Evolutionary conservation across 2,329 filamentous ascomycete species (phyloP), one percentile per base, ranked within the genome.

Genomic region (Colletotrichum melonis): DNA sequence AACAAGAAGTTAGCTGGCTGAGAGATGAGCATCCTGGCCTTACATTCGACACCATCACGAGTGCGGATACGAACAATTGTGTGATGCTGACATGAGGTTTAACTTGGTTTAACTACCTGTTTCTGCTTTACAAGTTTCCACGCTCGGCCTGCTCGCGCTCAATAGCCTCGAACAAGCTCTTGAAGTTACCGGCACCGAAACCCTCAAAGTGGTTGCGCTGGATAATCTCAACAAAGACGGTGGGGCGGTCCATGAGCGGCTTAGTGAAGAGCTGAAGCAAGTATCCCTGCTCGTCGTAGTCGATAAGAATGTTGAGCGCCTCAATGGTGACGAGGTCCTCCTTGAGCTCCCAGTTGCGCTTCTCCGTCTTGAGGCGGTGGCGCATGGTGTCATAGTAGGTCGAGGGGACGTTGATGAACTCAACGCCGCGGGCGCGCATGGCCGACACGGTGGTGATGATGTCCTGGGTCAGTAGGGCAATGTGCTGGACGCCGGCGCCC

Each of bases 211-310:
- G 92, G 78, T 97, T 92, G 70, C 95, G 87, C 87, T 98, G 95
- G 78, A 98, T 98, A 78, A 98, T 97, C 89, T 98, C 96, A 75
- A 98, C 91, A 81, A 98, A 98, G 32, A 98, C 95, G 4, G 96
- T 98, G 28, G 96, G 96, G 14, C 96, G 92, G 83, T 98, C 95
- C 92, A 98, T 94, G 77, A 98, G 83, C 76, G 96, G 96, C 90
- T 95, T 95, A 38, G 92, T 94, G 82, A 95, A 95, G 42, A 95
- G 85, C 84, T 92, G 90, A 68, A 92, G 83, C 75, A 98, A 83
- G 83, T 98, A 98, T 0, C 96, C 96, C 28, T 90, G 91, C 88
- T 98, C 95, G 78, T 98, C 96, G 79, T 98, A 98, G 84, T 98
- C 95, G 79, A 98, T 97, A 78, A 98, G 84, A 78, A 98, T 97